These are phyloP conservation scores for Plenodomus lindquistii DNA, from an alignment of 2,329 filamentous ascomycete genomes.

Conservation along the genomic window DNA sequence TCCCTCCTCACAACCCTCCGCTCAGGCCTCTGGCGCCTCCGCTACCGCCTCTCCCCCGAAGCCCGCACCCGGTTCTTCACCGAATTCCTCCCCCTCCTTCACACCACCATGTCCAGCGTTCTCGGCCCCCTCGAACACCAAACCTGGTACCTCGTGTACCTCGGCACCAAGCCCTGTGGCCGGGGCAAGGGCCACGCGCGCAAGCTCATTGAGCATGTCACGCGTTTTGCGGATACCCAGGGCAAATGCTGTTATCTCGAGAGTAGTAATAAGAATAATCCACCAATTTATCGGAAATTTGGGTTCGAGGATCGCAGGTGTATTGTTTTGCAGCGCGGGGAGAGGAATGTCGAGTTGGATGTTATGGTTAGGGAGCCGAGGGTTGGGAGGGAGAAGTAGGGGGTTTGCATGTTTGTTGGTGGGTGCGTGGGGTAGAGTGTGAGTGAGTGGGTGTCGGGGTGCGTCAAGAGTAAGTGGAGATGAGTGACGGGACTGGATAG, in stretches of 20 bases:
- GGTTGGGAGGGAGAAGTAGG: not conserved
- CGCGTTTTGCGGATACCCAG: slow-evolving; percentile 66
- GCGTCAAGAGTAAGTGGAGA: too few relatives aligned
- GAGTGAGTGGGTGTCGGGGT: too few relatives aligned
- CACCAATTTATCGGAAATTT: slow-evolving; percentile 73
- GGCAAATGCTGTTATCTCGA: slow-evolving; percentile 75
- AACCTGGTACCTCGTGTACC: slow-evolving; percentile 81
- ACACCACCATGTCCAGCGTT: slow-evolving; percentile 70
- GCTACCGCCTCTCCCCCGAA: slow-evolving; percentile 73
- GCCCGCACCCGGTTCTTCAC: slow-evolving; percentile 74
- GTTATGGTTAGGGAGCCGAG: slow-evolving; percentile 80
- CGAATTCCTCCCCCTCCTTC: slow-evolving; percentile 75
- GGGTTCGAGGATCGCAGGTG: slow-evolving; percentile 70
- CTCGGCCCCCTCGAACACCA: slow-evolving; percentile 69
- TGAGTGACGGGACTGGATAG: not conserved
- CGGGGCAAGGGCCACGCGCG: slow-evolving; percentile 74
- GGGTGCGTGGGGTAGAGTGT: too few relatives aligned
- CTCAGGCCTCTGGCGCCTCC: slow-evolving; percentile 76
- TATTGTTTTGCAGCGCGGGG: slow-evolving; percentile 64
- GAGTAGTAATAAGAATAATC: slow-evolving; percentile 71
- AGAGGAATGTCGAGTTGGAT: slow-evolving; percentile 66
- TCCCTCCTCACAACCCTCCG: slow-evolving; percentile 72
- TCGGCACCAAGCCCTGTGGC: slow-evolving; percentile 73
- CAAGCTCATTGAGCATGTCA: slow-evolving; percentile 72
- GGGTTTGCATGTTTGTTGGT: too few relatives aligned